Evolutionary conservation across 23 red algal species (phyloP), one percentile per base, ranked within the genome.

Genomic region (Gracilaria caudata): DNA sequence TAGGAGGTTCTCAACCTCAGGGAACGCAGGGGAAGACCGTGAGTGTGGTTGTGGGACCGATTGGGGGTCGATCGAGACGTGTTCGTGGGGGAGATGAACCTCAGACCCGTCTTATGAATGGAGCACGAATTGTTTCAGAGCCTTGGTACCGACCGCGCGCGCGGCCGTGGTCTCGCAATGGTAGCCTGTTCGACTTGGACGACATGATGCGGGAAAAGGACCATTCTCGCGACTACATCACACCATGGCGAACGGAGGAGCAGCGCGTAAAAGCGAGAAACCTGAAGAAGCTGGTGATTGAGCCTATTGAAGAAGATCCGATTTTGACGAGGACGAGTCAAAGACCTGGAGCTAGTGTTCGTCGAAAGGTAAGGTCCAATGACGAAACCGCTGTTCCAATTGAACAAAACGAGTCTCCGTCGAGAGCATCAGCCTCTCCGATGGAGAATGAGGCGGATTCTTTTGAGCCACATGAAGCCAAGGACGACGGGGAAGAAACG

Each of bases 211-310:
- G 85, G 26, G 46, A 41, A 58, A 40, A 63, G 24, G 77, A 80
- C 51, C 77, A 63, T 80, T 23, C 51, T 60, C 51, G 35, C 8
- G 35, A 80, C 77, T 80, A n/a, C n/a, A 30, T 79, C 28, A 79
- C 85, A 60, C 85, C 85, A 43, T 89, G 85, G 85, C 47, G 85
- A 51, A 89, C 85, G 23, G 85, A 89, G 21, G 85, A 89, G 26
- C 85, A 89, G 60, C 51, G 71, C 13, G 29, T 68, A 21, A 78
- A 63, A 38, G 85, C 85, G 11, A 72, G 44, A 64, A 89, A 78
- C 29, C 51, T 89, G 21, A 89, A 89, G 41, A 89, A 78, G 37
- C 72, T 89, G 4, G 40, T 89, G 56, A 78, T 89, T 79, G 85
- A 89, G 36, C 85, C 85, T 28, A 71, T 79, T 41, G 61, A 57